phyloP scores from a whole-genome alignment of 2,329 filamentous ascomycete genomes.

The Verticillium dahliae region DNA sequence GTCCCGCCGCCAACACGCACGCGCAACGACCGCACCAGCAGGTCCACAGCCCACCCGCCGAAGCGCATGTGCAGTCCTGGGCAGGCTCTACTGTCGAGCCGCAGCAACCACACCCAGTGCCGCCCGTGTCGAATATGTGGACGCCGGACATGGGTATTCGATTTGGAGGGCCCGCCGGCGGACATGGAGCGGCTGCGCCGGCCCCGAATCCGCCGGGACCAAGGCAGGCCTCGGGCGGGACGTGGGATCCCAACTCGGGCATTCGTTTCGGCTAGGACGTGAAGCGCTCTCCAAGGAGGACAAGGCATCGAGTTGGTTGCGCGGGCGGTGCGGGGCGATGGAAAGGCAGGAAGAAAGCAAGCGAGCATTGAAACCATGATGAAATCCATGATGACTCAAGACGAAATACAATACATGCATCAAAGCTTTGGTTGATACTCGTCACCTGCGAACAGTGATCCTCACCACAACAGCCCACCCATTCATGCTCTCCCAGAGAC shows the following conservation, averaged over 20 bases:
- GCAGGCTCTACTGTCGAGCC: slow-evolving; percentile 44
- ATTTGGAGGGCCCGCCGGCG: slow-evolving; percentile 48
- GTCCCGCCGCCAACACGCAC: slow-evolving; percentile 4
- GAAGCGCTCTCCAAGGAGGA: background rate
- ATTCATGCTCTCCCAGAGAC: slow-evolving; percentile 41
- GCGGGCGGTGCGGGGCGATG: background rate
- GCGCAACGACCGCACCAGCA: slow-evolving; percentile 17
- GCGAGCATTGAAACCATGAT: background rate
- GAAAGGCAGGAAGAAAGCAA: background rate
- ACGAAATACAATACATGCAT: background rate
- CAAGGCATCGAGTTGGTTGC: background rate
- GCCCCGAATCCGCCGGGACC: slow-evolving; percentile 3
- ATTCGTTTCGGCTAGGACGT: slow-evolving; percentile 44
- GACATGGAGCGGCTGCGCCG: slow-evolving; percentile 10
- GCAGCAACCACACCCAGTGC: slow-evolving; percentile 46
- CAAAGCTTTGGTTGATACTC: background rate
- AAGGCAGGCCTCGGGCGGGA: slow-evolving; percentile 26
- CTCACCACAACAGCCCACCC: slow-evolving; percentile 43
- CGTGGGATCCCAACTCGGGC: slow-evolving; percentile 54
- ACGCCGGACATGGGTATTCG: slow-evolving; percentile 74
- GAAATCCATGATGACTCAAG: background rate
- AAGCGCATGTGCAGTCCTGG: slow-evolving; percentile 55
- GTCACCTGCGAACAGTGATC: slow-evolving; percentile 18
- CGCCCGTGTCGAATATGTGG: slow-evolving; percentile 55
- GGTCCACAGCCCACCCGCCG: slow-evolving; percentile 22